Conservation (phyloP, 495 filamentous ascomycete genomes). For the Penicillium diatomitis region DNA sequence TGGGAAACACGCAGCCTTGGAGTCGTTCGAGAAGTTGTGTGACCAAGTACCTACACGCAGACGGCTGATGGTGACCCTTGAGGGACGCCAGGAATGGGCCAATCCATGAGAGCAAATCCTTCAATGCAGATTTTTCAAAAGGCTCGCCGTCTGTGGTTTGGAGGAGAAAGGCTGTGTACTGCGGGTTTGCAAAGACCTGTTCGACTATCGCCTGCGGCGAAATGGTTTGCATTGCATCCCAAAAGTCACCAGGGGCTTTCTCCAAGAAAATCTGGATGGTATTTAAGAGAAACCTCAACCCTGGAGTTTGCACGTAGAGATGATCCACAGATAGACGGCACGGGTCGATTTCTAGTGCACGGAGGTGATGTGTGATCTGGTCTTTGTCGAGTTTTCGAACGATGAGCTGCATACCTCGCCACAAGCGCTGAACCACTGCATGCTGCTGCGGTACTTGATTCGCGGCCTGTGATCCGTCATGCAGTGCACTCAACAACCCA, state of each 20-base stretch:
- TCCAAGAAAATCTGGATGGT: conserved; percentile 58
- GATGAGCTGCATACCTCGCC: conserved; percentile 65
- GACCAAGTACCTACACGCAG: conserved; percentile 61
- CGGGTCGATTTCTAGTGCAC: conserved; percentile 69
- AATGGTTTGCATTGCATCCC: conserved; percentile 74
- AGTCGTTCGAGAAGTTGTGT: conserved; percentile 60
- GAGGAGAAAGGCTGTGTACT: conserved; percentile 52
- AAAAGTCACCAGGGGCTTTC: conserved; percentile 69
- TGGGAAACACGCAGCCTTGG: conserved; percentile 41
- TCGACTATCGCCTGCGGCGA: conserved; percentile 66
- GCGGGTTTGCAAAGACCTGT: conserved; percentile 62
- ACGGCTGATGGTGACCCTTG: conserved; percentile 55
- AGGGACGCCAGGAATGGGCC: conserved; percentile 67
- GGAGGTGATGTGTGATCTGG: conserved; percentile 66
- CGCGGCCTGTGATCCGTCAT: conserved; percentile 35
- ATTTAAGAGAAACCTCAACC: conserved; percentile 53
- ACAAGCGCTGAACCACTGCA: conserved; percentile 54
- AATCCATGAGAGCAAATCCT: conserved; percentile 63
- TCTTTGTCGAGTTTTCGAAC: conserved; percentile 60
- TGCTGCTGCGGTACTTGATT: conserved; percentile 40
- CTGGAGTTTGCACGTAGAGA: conserved; percentile 49
- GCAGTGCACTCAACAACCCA: conserved; percentile 40
- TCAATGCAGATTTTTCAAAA: conserved; percentile 45
- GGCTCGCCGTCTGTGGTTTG: conserved; percentile 45
- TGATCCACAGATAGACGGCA: conserved; percentile 71